Base-by-base conservation (phyloP, 2,329 filamentous ascomycete species). In the Pseudogymnoascus sp. region DNA sequence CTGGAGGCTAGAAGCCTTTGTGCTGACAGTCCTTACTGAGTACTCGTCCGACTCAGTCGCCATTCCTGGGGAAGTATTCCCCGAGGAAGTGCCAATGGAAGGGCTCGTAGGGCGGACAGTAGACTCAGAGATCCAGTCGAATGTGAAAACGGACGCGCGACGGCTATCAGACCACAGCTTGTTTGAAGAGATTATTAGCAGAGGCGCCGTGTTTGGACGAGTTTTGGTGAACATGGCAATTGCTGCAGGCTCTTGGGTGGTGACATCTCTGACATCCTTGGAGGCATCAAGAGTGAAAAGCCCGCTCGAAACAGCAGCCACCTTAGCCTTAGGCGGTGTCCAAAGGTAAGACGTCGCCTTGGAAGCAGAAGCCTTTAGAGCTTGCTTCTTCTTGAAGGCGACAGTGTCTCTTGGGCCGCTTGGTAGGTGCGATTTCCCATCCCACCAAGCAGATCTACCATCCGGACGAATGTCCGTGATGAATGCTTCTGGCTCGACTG, bases 111-210 rank as follows among this genome's bases (percentile, higher is more conserved):
- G 68, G 64, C 71, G 66, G 8, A 71, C 65, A 10, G 72, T 72
- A 6, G 73, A 74, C 57, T 73, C 72, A 11, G 72, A 70, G n/a
- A 74, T 71, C 73, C 73, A 74, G 45, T 74, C 51, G n/a, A 34
- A 57, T 34, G 51, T 34, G 25, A 57, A 57, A 34, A 34, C n/a
- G 3, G 63, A 60, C 63, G 70, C 37, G 71, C 70, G 57, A 65
- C 36, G 7, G 62, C 36, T n/a, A 68, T 21, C 45, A 64, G 1
- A 60, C 73, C 73, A 74, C 7, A 74, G 68, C 39, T 67, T 66
- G 11, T 36, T 66, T 0, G 73, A 73, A 6, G 54, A 62, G n/a
- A 74, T 43, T 16, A 61, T 34, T 39, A 45, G 60, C 16, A 72
- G 45, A 11, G 65, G 37, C 6, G 51, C 28, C 1, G 25, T 34